phyloP scores from a whole-genome alignment of 306 rosid species.

The Psophocarpus tetragonolobus region DNA sequence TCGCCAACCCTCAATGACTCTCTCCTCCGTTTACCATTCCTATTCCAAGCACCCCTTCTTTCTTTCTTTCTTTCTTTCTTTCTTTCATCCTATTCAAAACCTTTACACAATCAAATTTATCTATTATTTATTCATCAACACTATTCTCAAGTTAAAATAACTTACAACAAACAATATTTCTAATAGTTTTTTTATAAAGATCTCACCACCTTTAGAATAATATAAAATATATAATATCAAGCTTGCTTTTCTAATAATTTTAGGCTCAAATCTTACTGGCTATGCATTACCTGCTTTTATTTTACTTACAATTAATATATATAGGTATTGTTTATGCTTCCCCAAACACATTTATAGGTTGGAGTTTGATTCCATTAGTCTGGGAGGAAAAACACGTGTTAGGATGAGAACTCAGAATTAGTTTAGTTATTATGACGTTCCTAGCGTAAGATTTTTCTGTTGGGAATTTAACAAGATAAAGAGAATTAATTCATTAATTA shows the following conservation, averaged over 20 bases:
- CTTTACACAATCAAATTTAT: not conserved
- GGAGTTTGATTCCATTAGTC: not conserved
- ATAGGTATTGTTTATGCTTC: not conserved
- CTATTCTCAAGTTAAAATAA: not conserved
- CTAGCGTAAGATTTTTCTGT: not conserved
- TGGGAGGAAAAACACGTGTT: not conserved
- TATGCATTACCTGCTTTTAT: not conserved
- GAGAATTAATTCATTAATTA: not conserved
- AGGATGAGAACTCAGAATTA: not conserved
- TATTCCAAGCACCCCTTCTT: not conserved
- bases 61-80: too few species aligned
- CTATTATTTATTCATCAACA: too few species aligned
- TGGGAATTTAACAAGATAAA: not conserved
- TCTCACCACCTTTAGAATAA: not conserved
- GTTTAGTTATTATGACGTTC: not conserved
- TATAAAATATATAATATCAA: not conserved
- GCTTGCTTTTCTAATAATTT: not conserved
- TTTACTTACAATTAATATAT: not conserved
- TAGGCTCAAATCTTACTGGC: not conserved
- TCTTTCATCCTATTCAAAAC: too few species aligned
- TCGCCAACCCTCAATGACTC: slow-evolving; percentile 40
- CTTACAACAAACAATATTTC: not conserved
- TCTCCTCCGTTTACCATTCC: not conserved
- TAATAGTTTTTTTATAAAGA: not conserved
- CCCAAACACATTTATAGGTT: not conserved